Evolutionary conservation across 148 eudicot genomes (phyloP), one percentile per base, ranked within the genome.

Genomic region (Fagopyrum tataricum): DNA sequence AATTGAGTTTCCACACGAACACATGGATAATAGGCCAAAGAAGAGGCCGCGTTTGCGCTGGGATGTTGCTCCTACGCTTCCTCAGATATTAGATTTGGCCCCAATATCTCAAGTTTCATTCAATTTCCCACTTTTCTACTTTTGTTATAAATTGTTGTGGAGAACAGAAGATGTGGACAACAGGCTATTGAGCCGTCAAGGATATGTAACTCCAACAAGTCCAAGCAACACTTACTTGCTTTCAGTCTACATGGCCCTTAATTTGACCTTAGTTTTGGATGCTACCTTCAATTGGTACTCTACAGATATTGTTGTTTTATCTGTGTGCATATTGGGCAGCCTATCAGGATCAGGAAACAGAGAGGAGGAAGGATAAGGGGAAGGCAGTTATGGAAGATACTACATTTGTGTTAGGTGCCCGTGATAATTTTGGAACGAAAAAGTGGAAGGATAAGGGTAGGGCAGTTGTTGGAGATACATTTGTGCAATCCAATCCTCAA

Each of bases 201-300:
- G 77, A 37, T 46, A 80, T 73, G 78, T 43, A 64, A 64, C 39
- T 24, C 7, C 41, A 26, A 26, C 17, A 10, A 46, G 49, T 39
- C n/a, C 69, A 64, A 64, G 44, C 69, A 77, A 81, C 77, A 18
- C 48, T 79, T 74, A 72, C 79, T 72, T 77, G 80, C 78, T 69
- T 79, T 76, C 85, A 86, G 77, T 64, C 69, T 15, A 13, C 78
- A 79, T 84, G 87, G 80, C 80, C 85, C 68, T 76, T 37, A 64
- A 37, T 73, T 85, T 81, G 91, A 87, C 84, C 76, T 53, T 67
- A 75, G 58, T 58, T 87, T 84, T 85, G 87, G 85, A 53, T 74
- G 43, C 79, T 80, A 78, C 78, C 56, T 53, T 74, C 42, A 62
- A 62, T 47, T 20, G 78, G 51, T 76, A 70, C 72, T 31, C 37